A percentile compares a stretch with the other conserved stretches of the same genome.
Conservation (phyloP, 2,329 filamentous ascomycete species). For the Diaporthe nobilis region DNA sequence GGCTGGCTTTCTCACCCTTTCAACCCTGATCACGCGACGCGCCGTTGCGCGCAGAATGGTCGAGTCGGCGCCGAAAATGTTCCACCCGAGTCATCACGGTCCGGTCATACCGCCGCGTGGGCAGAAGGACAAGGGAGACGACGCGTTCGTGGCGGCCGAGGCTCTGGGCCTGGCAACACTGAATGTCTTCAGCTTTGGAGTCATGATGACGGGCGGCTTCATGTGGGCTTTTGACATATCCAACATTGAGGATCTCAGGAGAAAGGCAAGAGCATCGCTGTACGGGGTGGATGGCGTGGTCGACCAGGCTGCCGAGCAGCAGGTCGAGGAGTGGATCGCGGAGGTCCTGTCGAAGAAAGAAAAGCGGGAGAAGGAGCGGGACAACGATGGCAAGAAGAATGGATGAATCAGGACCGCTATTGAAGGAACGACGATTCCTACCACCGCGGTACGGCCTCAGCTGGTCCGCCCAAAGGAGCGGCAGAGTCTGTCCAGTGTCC, state of each 20-base stretch:
- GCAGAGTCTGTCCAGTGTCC: neutral
- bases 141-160: constrained; percentile 81
- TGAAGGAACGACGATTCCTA: neutral
- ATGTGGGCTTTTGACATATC: constrained; percentile 85
- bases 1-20: constrained; percentile 80
- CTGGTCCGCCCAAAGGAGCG: neutral
- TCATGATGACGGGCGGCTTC: constrained; percentile 81
- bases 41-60: constrained; percentile 75
- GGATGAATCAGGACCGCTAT: constrained; percentile 49
- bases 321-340: constrained; percentile 74
- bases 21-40: constrained; percentile 79
- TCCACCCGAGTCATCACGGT: constrained; percentile 69
- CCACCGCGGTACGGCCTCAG: too few species aligned
- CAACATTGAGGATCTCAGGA: constrained; percentile 74
- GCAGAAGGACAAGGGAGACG: constrained; percentile 64
- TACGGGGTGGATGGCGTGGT: constrained; percentile 50
- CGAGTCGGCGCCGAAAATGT: constrained; percentile 78
- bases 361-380: constrained; percentile 52
- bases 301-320: constrained; percentile 68
- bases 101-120: constrained; percentile 44
- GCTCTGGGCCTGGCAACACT: constrained; percentile 89
- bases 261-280: constrained; percentile 61
- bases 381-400: constrained; percentile 35
- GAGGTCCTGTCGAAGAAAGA: constrained; percentile 72
- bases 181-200: constrained; percentile 82